Evolutionary conservation across 164 flowering plant genomes (phyloP).

Genomic region (Piper betle): DNA sequence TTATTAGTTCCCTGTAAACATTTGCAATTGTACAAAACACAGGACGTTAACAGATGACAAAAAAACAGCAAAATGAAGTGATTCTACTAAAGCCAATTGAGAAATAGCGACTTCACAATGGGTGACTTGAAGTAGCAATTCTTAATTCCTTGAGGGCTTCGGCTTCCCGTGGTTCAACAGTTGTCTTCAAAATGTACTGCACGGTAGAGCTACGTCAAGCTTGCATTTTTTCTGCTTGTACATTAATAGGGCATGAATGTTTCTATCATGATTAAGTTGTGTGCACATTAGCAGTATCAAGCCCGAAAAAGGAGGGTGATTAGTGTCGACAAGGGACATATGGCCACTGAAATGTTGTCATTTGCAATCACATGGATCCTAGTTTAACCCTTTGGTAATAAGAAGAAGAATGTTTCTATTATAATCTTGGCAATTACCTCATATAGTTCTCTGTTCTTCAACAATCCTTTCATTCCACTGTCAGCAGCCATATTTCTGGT

Average conservation of each 20-base stretch:
- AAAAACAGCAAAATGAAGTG: background rate
- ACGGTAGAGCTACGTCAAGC: background rate
- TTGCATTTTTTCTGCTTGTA: too few species aligned
- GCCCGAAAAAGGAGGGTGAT: too few species aligned
- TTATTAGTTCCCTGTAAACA: slow-evolving; percentile 22
- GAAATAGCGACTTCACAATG: slow-evolving; percentile 11
- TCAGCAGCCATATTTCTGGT: too few species aligned
- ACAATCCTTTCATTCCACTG: background rate
- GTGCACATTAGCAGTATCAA: too few species aligned
- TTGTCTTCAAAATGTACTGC: slow-evolving; percentile 41
- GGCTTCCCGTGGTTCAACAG: slow-evolving; percentile 35
- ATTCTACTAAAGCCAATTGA: too few species aligned
- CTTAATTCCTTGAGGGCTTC: slow-evolving; percentile 31
- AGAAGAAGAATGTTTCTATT: too few species aligned
- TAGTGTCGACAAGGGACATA: too few species aligned
- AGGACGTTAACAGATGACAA: background rate
- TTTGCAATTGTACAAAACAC: background rate
- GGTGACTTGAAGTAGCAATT: slow-evolving; percentile 20
- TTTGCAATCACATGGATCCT: too few species aligned
- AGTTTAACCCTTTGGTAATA: too few species aligned
- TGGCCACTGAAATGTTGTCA: too few species aligned
- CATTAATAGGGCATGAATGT: too few species aligned
- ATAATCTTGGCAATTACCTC: background rate
- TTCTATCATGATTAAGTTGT: too few species aligned
- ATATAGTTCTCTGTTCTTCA: background rate